phyloP scores from a whole-genome alignment of 176 grass and related monocot genomes.

The Chrysopogon serrulatus region DNA sequence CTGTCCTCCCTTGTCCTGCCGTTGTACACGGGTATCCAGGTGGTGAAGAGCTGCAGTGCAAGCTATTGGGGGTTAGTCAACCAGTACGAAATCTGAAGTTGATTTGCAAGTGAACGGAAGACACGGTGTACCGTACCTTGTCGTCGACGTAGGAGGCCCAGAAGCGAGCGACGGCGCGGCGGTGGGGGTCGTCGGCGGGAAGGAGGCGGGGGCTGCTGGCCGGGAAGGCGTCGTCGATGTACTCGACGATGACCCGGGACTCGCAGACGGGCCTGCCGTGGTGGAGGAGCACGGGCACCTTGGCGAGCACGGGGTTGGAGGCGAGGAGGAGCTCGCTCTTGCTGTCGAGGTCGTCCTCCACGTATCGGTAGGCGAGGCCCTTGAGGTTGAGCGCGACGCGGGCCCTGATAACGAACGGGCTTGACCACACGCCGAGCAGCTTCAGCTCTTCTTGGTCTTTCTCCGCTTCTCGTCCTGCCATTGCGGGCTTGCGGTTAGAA shows the following conservation, averaged over 20 bases:
- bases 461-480: neutral
- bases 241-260: slow-evolving; percentile 50
- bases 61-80: neutral
- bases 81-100: neutral
- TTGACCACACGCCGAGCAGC: slow-evolving; percentile 21
- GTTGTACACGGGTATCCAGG: neutral
- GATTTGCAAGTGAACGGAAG: neutral
- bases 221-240: slow-evolving; percentile 48
- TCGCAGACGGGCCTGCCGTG: slow-evolving; percentile 25
- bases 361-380: slow-evolving; percentile 35
- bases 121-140: slow-evolving; percentile 30
- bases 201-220: neutral
- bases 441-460: neutral
- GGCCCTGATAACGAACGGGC: slow-evolving; percentile 32
- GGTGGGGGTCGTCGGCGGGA: slow-evolving; percentile 15
- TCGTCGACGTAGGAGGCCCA: slow-evolving; percentile 39
- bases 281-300: slow-evolving; percentile 68
- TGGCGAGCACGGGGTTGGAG: slow-evolving; percentile 53
- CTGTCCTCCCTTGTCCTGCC: slow-evolving; percentile 13
- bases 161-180: slow-evolving; percentile 25
- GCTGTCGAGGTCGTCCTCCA: slow-evolving; percentile 23
- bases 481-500: neutral
- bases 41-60: neutral
- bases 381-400: slow-evolving; percentile 50
- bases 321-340: slow-evolving; percentile 54